These are phyloP conservation scores for Cucumis cinereus DNA, from an alignment of 306 rosid species.

Conservation along the genomic window DNA sequence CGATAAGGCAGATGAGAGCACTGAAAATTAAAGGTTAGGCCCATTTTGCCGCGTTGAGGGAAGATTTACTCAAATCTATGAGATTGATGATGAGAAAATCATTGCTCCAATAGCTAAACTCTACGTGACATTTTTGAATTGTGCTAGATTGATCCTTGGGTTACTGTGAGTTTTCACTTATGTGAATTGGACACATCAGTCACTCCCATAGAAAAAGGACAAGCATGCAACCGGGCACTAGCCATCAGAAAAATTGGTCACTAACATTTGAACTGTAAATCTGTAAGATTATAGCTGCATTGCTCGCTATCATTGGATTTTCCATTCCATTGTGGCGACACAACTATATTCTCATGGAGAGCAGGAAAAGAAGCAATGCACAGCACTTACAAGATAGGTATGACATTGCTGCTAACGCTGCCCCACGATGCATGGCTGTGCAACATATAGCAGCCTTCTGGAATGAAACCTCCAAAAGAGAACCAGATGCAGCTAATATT, in stretches of 20 bases:
- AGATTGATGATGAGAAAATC: neutral
- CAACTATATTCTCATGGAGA: neutral
- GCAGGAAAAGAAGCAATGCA: constrained; percentile 14
- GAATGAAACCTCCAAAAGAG: constrained; percentile 77
- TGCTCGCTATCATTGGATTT: neutral
- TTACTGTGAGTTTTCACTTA: neutral
- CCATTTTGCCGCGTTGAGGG: neutral
- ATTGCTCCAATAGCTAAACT: neutral
- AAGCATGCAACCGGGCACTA: neutral
- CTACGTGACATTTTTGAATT: neutral
- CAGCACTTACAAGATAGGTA: constrained; percentile 63
- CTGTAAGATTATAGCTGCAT: neutral
- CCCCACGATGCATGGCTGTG: constrained; percentile 99
- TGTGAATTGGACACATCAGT: neutral
- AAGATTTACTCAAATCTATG: neutral
- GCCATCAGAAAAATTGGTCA: neutral
- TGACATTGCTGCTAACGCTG: constrained; percentile 96
- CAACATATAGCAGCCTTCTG: constrained; percentile 93
- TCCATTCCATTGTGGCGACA: neutral
- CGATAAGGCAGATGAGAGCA: neutral
- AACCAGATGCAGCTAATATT: constrained; percentile 54
- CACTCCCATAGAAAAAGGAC: neutral
- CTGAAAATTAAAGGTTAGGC: too few species aligned
- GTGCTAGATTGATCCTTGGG: neutral
- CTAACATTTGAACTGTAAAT: neutral